Evolutionary conservation across 768 basidiomycete species (phyloP), one percentile per base, ranked within the genome.

Genomic region (Dentipellis sp.): DNA sequence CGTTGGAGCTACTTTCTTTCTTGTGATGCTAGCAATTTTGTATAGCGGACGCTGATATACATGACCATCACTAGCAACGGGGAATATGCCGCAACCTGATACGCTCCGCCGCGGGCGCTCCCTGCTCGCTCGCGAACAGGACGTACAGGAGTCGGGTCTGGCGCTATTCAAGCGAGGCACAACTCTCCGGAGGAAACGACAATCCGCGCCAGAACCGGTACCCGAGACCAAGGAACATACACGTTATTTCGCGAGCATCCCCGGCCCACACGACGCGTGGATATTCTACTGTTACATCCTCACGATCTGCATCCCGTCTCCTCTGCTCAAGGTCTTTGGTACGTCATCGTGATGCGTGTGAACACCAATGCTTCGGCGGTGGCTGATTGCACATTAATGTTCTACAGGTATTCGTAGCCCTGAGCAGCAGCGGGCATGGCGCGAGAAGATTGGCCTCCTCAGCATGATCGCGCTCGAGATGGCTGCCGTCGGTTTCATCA

Each of bases 401-500:
- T 17, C 47, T 38, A 37, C 58, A 94, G 92, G 94, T 54, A 87
- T 97, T 61, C 79, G 80, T 54, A 94, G 86, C 29, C 88, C 91
- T 0, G 97, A 99, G 61, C 88, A 88, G 62, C 94, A 97, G 68
- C 83, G 93, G 50, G 97, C 97, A 45, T 99, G 94, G 94, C 79
- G 97, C 60, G 97, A 99, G 73, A 99, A 99, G 75, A 92, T 97
- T 71, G 97, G 95, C 8, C 80, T 99, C 22, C 75, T 99, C 50
- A 74, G 78, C 61, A 77, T 97, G 69, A 91, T 95, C 65, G 67
- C 79, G 14, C 4, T 70, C n/a, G 79, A 94, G 59, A 97, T 98
- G 94, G 88, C 90, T 16, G 81, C 75, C 53, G 97, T 99, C 65
- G 97, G 94, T 66, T 99, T 92, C 81, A 77, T 99, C 67, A 99